A percentile compares a stretch with the other conserved stretches of the same genome.
Evolutionary conservation across 495 filamentous ascomycete species (phyloP).

Genomic region (Aspergillus incahuasiensis): DNA sequence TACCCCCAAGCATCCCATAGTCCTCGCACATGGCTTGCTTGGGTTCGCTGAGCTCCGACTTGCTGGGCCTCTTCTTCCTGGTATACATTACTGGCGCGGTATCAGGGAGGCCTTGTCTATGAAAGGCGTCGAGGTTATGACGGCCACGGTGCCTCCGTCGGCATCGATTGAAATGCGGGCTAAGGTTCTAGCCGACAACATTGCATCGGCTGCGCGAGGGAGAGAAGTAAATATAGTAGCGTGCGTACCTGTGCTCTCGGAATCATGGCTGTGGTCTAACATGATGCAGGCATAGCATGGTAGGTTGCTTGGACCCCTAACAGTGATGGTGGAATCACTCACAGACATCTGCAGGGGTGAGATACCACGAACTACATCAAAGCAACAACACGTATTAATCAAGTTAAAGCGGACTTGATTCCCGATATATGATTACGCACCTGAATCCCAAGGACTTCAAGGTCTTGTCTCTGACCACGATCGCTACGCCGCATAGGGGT

Average conservation of each 20-base stretch:
- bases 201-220: conserved; percentile 60
- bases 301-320: conserved; percentile 27
- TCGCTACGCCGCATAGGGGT: conserved; percentile 84
- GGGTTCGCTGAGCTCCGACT: conserved; percentile 83
- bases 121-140: conserved; percentile 75
- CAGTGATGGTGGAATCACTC: conserved; percentile 12
- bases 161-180: conserved; percentile 76
- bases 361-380: conserved; percentile 11
- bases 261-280: conserved; percentile 10
- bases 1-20: conserved; percentile 65
- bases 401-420: conserved; percentile 70
- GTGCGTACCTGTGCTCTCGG: conserved; percentile 39
- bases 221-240: conserved; percentile 86
- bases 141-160: conserved; percentile 71
- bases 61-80: conserved; percentile 64
- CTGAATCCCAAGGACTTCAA: conserved; percentile 67
- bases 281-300: conserved; percentile 64
- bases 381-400: conserved; percentile 18
- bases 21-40: conserved; percentile 85
- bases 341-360: conserved; percentile 38
- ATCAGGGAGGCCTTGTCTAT: conserved; percentile 72
- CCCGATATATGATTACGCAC: conserved; percentile 85
- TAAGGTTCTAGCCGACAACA: conserved; percentile 57
- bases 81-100: conserved; percentile 87
- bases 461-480: conserved; percentile 76